Evolutionary conservation across 2,329 filamentous ascomycete genomes (phyloP), one percentile per base, ranked within the genome.

Genomic region (Clonostachys sp.): DNA sequence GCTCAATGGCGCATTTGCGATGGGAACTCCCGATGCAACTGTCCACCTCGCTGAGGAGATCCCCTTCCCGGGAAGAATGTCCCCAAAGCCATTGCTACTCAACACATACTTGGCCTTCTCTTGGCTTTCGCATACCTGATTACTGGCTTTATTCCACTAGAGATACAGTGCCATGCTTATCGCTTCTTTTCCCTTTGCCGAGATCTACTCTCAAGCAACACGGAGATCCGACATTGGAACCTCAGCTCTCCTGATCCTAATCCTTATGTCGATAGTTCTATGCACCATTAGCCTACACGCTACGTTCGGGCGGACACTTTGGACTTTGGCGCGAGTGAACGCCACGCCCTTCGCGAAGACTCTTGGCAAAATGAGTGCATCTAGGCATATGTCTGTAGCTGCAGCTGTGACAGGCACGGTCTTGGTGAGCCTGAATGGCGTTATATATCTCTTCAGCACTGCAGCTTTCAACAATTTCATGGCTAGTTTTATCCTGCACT

Each of bases 381-480:
- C 47, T 9, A 57, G 66, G 8, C 57, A 61, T 13, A 66, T 67
- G 58, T 68, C 68, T 6, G 44, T 70, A 33, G 61, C 58, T 57
- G 68, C 86, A 3, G 88, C 54, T 55, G 66, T 58, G 53, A 74
- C 66, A 64, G 74, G 75, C 20, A 66, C 61, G 1, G 52, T 58
- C 1, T 52, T 72, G 2, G 60, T 68, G 1, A 81, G 80, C 0
- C 59, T 83, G 4, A 67, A 88, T 0, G 83, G 82, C 0, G 73
- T 71, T 39, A 82, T 88, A 42, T 87, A 86, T 53, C 74, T 88
- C 2, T 84, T 79, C 14, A 81, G 73, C 50, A 75, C 72, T 1
- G 83, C 81, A 0, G 85, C 85, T 0, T 89, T 88, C 64, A 77
- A 79, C 40, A 83, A 83, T 0, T 79, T 88, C 24, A 77, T 87